Evolutionary conservation across 345 rosid species (phyloP).

Genomic region (Physaria fendleri): DNA sequence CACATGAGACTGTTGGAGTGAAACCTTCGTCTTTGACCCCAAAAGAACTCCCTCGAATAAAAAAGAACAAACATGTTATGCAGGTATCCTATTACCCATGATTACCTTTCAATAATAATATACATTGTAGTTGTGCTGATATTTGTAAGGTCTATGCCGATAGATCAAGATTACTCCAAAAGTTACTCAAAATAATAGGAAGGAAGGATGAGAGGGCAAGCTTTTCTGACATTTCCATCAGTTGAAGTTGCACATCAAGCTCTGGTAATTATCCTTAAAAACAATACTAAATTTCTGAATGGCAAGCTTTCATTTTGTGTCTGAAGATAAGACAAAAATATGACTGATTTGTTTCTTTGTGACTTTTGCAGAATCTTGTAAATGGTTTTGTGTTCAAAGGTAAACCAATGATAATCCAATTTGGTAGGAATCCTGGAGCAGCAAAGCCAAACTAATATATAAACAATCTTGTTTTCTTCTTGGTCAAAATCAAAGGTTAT

Average conservation of each 20-base stretch:
- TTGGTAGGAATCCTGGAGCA: conserved; percentile 62
- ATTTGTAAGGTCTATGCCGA: conserved; percentile 1
- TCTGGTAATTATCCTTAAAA: conserved; percentile 47
- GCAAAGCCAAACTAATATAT: conserved; percentile 37
- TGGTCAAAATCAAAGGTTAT: background rate
- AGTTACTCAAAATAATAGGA: conserved; percentile 44
- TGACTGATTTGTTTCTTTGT: background rate
- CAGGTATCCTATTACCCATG: conserved; percentile 43
- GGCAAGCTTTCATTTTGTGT: background rate
- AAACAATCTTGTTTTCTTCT: background rate
- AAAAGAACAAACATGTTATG: conserved; percentile 71
- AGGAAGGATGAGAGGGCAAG: conserved; percentile 98
- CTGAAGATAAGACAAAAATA: background rate
- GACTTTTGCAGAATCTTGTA: conserved; percentile 60
- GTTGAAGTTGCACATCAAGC: conserved; percentile 79
- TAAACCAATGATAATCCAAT: conserved; percentile 92
- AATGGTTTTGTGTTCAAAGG: conserved; percentile 78
- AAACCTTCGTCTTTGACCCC: conserved; percentile 73
- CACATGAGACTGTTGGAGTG: conserved; percentile 80
- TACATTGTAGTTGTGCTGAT: background rate
- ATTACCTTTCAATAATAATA: background rate
- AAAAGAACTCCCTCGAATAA: conserved; percentile 79
- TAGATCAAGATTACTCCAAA: conserved; percentile 80
- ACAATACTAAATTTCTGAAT: background rate
- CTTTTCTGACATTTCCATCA: conserved; percentile 89